Conservation (phyloP, 2,329 filamentous ascomycete species). For the Ophiostoma australiae region DNA sequence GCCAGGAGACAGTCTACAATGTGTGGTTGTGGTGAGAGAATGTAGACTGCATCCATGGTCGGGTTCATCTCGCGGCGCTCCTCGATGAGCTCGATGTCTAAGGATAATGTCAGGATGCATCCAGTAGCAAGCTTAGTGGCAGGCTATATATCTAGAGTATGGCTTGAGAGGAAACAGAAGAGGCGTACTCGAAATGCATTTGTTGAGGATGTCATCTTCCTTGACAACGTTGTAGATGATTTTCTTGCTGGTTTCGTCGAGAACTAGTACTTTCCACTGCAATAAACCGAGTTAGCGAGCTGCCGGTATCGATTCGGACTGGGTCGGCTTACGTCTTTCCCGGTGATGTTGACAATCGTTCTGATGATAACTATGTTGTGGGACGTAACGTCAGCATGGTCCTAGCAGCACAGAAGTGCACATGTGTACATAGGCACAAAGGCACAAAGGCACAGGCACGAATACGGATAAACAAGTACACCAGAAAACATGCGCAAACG, state of each 20-base stretch:
- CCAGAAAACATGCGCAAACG: neutral
- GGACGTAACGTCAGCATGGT: neutral
- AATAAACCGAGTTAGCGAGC: slow-evolving; percentile 1
- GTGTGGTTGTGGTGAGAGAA: slow-evolving; percentile 78
- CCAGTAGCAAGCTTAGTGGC: neutral
- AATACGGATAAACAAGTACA: neutral
- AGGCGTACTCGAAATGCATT: slow-evolving; percentile 83
- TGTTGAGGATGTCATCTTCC: slow-evolving; percentile 94
- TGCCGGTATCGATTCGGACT: neutral
- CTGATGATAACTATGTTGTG: slow-evolving; percentile 60
- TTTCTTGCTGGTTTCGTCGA: slow-evolving; percentile 78
- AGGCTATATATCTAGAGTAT: neutral
- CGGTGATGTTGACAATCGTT: slow-evolving; percentile 71
- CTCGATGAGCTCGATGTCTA: slow-evolving; percentile 94
- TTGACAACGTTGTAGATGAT: slow-evolving; percentile 87
- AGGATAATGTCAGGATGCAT: neutral
- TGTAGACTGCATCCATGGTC: slow-evolving; percentile 91
- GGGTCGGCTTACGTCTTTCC: slow-evolving; percentile 64
- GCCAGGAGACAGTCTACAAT: slow-evolving; percentile 92
- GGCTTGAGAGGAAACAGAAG: neutral
- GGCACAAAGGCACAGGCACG: neutral
- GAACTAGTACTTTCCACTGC: slow-evolving; percentile 93
- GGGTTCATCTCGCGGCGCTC: slow-evolving; percentile 74
- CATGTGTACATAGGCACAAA: neutral
- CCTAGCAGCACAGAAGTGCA: neutral